Evolutionary conservation across 805 yeast species (phyloP).

Genomic region (Metschnikowia bowlesiae): DNA sequence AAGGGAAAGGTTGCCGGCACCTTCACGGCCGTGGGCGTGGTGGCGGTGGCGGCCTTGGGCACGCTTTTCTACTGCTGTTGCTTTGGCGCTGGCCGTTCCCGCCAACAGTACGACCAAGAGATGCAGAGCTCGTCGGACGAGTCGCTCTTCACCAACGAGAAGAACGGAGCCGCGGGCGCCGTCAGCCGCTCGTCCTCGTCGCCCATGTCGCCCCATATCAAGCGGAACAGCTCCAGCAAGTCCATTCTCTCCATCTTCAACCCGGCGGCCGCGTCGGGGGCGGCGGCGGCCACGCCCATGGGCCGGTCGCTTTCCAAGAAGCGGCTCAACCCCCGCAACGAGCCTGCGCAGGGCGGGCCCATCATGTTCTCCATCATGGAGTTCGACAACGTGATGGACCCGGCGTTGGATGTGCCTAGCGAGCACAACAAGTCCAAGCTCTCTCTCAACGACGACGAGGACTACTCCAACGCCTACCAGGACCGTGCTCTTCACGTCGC

Average conservation of each 20-base stretch:
- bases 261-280: slow-evolving; percentile 6
- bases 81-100: slow-evolving; percentile 13
- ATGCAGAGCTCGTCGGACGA: slow-evolving; percentile 36
- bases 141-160: slow-evolving; percentile 20
- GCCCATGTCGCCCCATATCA: slow-evolving; percentile 17
- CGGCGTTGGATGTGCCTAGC: slow-evolving; percentile 12
- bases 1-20: slow-evolving; percentile 84
- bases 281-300: slow-evolving; percentile 16
- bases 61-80: slow-evolving; percentile 43
- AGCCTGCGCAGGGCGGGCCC: slow-evolving; percentile 12
- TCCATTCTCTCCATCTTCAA: slow-evolving; percentile 28
- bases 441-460: slow-evolving; percentile 17
- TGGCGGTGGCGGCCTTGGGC: slow-evolving; percentile 42
- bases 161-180: slow-evolving; percentile 10
- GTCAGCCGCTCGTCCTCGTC: background rate
- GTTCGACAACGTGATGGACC: slow-evolving; percentile 17
- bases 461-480: slow-evolving; percentile 12
- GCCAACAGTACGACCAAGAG: slow-evolving; percentile 34
- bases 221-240: slow-evolving; percentile 33
- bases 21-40: slow-evolving; percentile 73
- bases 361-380: slow-evolving; percentile 33
- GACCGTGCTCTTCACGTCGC: slow-evolving; percentile 17
- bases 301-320: slow-evolving; percentile 29
- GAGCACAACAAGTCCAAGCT: slow-evolving; percentile 14
- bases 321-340: slow-evolving; percentile 21